Base-by-base conservation (phyloP, 1,284 basidiomycete genomes). In the Coniferiporia sulphurascens region DNA sequence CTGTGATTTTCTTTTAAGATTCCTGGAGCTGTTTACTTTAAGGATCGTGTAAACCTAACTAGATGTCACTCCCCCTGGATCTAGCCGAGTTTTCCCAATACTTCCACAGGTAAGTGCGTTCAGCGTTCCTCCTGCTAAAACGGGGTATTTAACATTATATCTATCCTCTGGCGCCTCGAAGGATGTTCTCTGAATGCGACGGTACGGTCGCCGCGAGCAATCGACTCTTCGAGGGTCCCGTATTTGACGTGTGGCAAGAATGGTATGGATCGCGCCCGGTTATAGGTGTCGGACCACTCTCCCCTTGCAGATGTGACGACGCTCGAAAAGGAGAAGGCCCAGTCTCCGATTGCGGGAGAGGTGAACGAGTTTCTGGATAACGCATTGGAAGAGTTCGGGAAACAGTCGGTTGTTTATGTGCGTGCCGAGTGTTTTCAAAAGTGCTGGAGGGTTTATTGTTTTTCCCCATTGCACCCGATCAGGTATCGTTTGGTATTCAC, bases 401-500 rank as follows among this genome's bases (percentile, higher is more conserved):
- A 48, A 50, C 21, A 61, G 15, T 62, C 61, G 6, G 43, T 59
- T 15, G 35, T 63, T 17, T 63, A 59, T 56, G 63, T 60, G 35
- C 21, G 56, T 46, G 19, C 6, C 6, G 1, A 27, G 27, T 12
- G 3, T 1, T 22, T 12, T 2, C 10, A 1, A 13, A 13, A 10
- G 46, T n/a, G n/a, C n/a, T n/a, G n/a, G n/a, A n/a, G n/a, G n/a
- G n/a, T 27, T 27, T 3, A 27, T 3, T 27, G 5, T 27, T 27
- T 27, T 27, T 27, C 27, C n/a, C 27, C 27, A 27, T 15, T 15
- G 27, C 38, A 15, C 15, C 9, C 9, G 9, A 41, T 15, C 51
- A 64, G 63, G 32, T 64, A 15, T 62, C 63, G 17, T 63, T 64
- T 45, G 63, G 63, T 32, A 58, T 55, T 19, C 22, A 44, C 17